Evolutionary conservation across 306 rosid genomes (phyloP), one percentile per base, ranked within the genome.

Genomic region (Vigna angularis): DNA sequence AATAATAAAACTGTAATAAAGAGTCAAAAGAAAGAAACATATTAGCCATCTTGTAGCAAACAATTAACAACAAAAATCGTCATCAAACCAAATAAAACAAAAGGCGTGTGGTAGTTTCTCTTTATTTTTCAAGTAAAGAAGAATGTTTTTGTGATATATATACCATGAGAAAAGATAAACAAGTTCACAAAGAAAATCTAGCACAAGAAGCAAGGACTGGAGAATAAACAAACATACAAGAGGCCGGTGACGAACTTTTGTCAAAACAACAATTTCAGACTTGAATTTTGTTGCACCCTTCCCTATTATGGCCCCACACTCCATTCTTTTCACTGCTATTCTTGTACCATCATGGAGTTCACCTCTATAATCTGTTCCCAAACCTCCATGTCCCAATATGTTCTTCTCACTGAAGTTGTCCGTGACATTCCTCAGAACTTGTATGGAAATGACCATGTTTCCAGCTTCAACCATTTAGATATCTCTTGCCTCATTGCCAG

Each of bases 391-490:
- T 55, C 97, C 98, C 79, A 93, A 81, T 80, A 93, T 86, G 74
- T 93, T 93, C 18, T 86, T 86, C 75, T 82, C 83, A 55, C 90
- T 93, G 81, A 93, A 93, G 81, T 90, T 89, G 77, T 89, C 70
- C 0, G 97, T 93, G 70, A 93, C 93, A 3, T 78, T 91, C 83
- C 82, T 88, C 59, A 93, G 81, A 58, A 93, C 98, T 75, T 93
- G 97, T 66, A 93, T 91, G 6, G 97, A 93, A 72, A 93, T 94
- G 76, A 94, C 91, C 98, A 91, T 90, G 82, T 91, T 93, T 57
- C 97, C 98, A 5, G 93, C 86, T 77, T 93, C 98, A 70, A 87
- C 94, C 96, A 93, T 90, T 72, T 93, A 96, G 70, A 93, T 87
- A 66, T 90, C 96, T n/a, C 90, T 88, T 42, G 84, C 49, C 78